Base-by-base conservation (phyloP, 495 filamentous ascomycete genomes). In the Xeromyces bisporus region DNA sequence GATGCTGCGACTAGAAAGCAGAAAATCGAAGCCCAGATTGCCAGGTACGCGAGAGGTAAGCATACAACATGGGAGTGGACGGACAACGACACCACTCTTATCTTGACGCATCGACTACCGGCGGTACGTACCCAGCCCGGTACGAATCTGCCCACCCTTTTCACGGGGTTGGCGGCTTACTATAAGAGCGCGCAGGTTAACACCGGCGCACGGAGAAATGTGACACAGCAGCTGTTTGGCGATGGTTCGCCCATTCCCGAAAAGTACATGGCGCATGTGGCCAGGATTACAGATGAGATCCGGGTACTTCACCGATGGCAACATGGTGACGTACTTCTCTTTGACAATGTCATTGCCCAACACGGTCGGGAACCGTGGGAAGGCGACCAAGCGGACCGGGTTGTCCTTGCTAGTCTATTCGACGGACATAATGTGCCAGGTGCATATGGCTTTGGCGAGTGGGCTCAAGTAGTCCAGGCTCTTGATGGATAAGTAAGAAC, bases 21-120 rank as follows among this genome's bases (percentile, higher is more conserved):
- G 1, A 69, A 68, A 41, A 57, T 68, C 16, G 65, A 71, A 33
- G 53, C 47, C 1, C 62, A 71, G 51, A 67, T 71, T 36, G 47
- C 47, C 5, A 51, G 65, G 13, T 48, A 61, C 35, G 45, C 40
- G 5, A 36, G 52, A 11, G 49, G 41, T 0, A 20, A 47, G 27
- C 27, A 47, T 36, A 56, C 60, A 5, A 64, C 58, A 0, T 69
- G 60, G 60, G 51, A 60, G 25, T 71, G 64, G 66, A 48, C 41
- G 15, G 56, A 57, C 26, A 54, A 58, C 23, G 56, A 47, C 20
- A 21, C 4, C 0, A 41, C 38, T 13, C 34, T 63, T 15, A 31
- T 55, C 0, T 41, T 64, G 23, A 56, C 52, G 40, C 52, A 60
- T 31, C 48, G 53, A 7, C 35, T 70, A 11, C 65, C 64, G 1